A percentile compares a stretch with the other conserved stretches of the same genome.
These are phyloP conservation scores for Cyclotella distinguenda DNA, from an alignment of 108 stramenopile genomes.

Conservation along the genomic window DNA sequence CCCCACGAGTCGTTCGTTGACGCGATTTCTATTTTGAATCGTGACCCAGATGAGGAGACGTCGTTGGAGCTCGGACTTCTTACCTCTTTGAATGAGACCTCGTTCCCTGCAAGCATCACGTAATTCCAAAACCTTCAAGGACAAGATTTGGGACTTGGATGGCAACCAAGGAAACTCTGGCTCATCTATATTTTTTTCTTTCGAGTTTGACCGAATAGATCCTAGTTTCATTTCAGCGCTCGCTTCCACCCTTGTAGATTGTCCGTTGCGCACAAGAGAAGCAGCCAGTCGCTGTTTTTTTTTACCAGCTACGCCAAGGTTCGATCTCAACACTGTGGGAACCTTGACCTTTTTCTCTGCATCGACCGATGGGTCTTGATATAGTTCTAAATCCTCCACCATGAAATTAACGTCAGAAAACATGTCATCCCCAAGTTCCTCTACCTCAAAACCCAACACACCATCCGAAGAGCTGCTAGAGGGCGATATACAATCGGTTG, in stretches of 20 bases:
- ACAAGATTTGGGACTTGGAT: conserved; percentile 51
- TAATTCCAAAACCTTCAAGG: conserved; percentile 54
- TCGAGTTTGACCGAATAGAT: conserved; percentile 12
- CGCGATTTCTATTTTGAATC: conserved; percentile 48
- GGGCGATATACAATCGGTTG: neutral
- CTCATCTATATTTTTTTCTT: conserved; percentile 14
- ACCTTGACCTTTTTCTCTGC: neutral
- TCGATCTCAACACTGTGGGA: conserved; percentile 7
- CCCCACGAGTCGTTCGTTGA: conserved; percentile 28
- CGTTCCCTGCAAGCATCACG: conserved; percentile 53
- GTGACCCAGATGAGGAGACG: conserved; percentile 61
- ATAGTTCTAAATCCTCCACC: conserved; percentile 30
- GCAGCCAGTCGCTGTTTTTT: conserved; percentile 16
- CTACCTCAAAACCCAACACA: conserved; percentile 15
- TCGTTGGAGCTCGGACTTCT: conserved; percentile 58
- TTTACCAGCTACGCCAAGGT: conserved; percentile 11
- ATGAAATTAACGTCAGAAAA: conserved; percentile 4
- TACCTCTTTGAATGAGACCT: conserved; percentile 52
- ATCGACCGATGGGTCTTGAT: conserved; percentile 3
- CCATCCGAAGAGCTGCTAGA: neutral
- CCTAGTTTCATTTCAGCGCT: neutral
- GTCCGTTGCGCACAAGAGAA: conserved; percentile 6
- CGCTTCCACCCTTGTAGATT: too few species aligned
- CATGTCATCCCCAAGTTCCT: neutral
- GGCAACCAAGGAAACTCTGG: conserved; percentile 65